Evolutionary conservation across 495 filamentous ascomycete species (phyloP).

Genomic region (Daldinia vernicosa): DNA sequence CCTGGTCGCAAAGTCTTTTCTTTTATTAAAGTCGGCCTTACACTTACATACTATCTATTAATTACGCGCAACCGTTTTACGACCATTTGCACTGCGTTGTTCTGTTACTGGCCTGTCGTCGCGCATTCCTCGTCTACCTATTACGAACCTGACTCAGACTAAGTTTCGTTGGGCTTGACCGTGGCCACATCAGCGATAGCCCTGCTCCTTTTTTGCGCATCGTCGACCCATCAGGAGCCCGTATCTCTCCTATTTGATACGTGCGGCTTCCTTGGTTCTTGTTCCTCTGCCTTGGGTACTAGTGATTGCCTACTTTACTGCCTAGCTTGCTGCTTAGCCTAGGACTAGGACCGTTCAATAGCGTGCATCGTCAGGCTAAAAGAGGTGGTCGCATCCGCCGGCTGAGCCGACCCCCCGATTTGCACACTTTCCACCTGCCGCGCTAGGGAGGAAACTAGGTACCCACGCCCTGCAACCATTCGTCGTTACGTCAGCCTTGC

Average conservation of each 20-base stretch:
- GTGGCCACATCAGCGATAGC: conserved; percentile 47
- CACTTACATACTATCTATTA: conserved; percentile 31
- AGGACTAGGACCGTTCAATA: conserved; percentile 32
- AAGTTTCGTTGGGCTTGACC: conserved; percentile 48
- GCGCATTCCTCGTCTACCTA: conserved; percentile 37
- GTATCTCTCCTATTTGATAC: conserved; percentile 26
- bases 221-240: conserved; percentile 38
- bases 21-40: conserved; percentile 18
- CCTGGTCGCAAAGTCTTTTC: conserved; percentile 45
- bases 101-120: conserved; percentile 16
- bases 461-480: conserved; percentile 19
- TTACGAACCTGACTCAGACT: conserved; percentile 46
- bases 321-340: conserved; percentile 20
- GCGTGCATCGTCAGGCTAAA: conserved; percentile 33
- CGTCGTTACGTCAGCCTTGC: conserved; percentile 54
- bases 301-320: conserved; percentile 16
- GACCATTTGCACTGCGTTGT: conserved; percentile 29
- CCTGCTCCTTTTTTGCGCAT: conserved; percentile 43
- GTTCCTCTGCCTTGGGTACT: conserved; percentile 30
- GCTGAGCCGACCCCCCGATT: conserved; percentile 45
- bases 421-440: conserved; percentile 37
- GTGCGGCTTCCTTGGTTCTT: conserved; percentile 32
- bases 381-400: conserved; percentile 35
- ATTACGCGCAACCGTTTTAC: conserved; percentile 33
- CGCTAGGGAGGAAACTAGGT: conserved; percentile 29